Evolutionary conservation across 2,329 filamentous ascomycete species (phyloP), one percentile per base, ranked within the genome.

Genomic region (Karstenula rhodostoma): DNA sequence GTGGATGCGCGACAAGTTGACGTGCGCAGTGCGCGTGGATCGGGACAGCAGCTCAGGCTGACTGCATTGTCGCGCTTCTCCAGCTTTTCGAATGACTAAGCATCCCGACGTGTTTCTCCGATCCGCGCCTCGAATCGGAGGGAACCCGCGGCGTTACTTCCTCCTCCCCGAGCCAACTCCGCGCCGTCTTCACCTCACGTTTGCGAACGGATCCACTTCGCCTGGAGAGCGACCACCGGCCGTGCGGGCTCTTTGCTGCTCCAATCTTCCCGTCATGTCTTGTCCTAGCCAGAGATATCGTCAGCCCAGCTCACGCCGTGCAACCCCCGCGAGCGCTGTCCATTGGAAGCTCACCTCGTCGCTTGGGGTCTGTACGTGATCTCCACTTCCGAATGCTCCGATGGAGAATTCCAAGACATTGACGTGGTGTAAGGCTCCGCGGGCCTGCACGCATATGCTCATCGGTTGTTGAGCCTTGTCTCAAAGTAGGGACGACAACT

Each of bases 221-320:
- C 29, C 47, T 32, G n/a, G 23, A 50, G 9, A 35, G 12, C 29
- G 15, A 9, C 23, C 23, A 29, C 40, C 40, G 43, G n/a, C 32
- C 48, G 32, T 9, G 19, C 23, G 48, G 22, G n/a, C 48, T 48
- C 17, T 32, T 22, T 9, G 12, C 8, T 32, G 17, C 29, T 35
- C 25, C 47, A 19, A 13, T 35, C 13, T 3, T 27, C 12, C 29
- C 22, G 35, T 23, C 29, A 19, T 12, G 46, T 17, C 19, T 19
- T n/a, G 29, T 33, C n/a, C 25, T n/a, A 33, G 15, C 15, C 23
- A 56, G 53, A 35, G 42, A 48, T 27, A 57, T 35, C 23, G 3
- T 43, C 55, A 33, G 33, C 29, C n/a, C 29, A 48, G 43, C 29
- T 40, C 19, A 56, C 42, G 32, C 25, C 25, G 43, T 56, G 29